Base-by-base conservation (phyloP, 768 basidiomycete genomes). In the Lentinula raphanica region DNA sequence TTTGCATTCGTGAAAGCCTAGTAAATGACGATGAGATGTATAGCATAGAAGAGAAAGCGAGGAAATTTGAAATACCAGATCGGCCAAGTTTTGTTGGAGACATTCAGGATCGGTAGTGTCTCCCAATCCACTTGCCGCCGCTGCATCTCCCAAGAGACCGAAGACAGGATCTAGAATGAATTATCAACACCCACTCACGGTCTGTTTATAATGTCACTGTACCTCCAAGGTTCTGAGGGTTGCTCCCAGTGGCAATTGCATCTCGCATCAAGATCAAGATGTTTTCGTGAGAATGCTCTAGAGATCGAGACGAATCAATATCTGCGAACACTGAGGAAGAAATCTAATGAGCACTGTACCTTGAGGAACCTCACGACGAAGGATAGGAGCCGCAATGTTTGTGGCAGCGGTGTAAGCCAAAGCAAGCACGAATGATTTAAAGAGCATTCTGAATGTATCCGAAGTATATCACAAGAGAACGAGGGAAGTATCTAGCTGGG, bases 1-100 rank as follows among this genome's bases (percentile, higher is more conserved):
- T 88, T 88, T 42, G 86, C 85, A 66, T 88, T 88, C 32, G 85
- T 85, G 73, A 88, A 89, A 0, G 86, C 86, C 65, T 82, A 84
- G 64, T 87, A 84, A 46, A 84, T n/a, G n/a, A n/a, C 84, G 5
- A 78, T 80, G 9, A 50, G 31, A 35, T 11, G n/a, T 2, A n/a
- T 5, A 35, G 9, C 19, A 50, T 25, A 5, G 23, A 12, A 7
- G 29, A 21, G n/a, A 5, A 32, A 17, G 2, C 5, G 0, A 49
- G 12, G 15, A 46, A 21, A 5, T 9, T 9, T 21, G n/a, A n/a
- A n/a, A n/a, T 29, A 27, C 29, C 49, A 32, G 7, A 35, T 38
- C 35, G 19, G 32, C 51, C 23, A 39, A 2, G 0, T 81, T 82
- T 72, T 85, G 83, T 64, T 87, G 85, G 19, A 88, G 74, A 67